Evolutionary conservation across 129 eudicot genomes (phyloP).

Genomic region (Deinandra increscens): DNA sequence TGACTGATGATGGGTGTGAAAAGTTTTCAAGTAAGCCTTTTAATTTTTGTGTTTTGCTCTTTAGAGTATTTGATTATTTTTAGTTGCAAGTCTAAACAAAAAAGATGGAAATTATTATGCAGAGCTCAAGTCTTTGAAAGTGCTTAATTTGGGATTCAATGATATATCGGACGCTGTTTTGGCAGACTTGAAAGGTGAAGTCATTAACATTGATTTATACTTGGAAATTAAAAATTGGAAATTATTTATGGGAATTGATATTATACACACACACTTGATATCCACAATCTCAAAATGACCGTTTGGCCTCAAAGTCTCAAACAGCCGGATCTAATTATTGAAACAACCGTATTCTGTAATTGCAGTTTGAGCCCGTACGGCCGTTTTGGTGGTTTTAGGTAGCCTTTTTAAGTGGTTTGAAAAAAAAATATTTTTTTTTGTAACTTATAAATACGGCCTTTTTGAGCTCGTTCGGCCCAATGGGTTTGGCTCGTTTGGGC

Average conservation of each 20-base stretch:
- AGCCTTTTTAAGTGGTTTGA: too few relatives aligned
- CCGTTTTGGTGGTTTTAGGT: too few relatives aligned
- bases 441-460: too few relatives aligned
- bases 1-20: constrained; percentile 73
- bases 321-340: too few relatives aligned
- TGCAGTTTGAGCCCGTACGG: too few relatives aligned
- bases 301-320: too few relatives aligned
- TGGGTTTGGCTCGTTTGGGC: too few relatives aligned
- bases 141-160: constrained; percentile 85
- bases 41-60: not conserved
- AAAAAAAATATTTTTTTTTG: too few relatives aligned
- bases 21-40: constrained; percentile 64
- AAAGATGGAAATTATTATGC: not conserved
- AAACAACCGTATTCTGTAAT: too few relatives aligned
- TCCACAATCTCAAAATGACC: too few relatives aligned
- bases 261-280: too few relatives aligned
- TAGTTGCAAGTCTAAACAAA: not conserved
- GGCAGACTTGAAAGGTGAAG: constrained; percentile 71
- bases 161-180: constrained; percentile 77
- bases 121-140: constrained; percentile 71
- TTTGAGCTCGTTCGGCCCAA: too few relatives aligned
- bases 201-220: not conserved
- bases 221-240: not conserved
- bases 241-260: not conserved
- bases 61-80: not conserved